Base-by-base conservation (phyloP, 2,329 filamentous ascomycete genomes). In the Aspergillus jensenii region DNA sequence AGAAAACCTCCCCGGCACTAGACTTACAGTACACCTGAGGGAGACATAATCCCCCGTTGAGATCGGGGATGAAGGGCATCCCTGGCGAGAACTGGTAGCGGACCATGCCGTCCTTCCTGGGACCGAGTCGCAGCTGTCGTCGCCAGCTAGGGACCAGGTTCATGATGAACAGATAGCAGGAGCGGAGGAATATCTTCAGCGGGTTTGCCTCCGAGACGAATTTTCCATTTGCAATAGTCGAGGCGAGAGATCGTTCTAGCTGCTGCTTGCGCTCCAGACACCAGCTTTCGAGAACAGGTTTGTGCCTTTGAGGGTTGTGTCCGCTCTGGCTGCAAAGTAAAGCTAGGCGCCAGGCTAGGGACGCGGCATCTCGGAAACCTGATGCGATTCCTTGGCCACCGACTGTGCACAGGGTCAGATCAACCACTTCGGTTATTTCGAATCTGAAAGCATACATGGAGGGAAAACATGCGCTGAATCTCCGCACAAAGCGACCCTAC, bases 381-480 rank as follows among this genome's bases (percentile, higher is more conserved):
- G 72, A 76, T 4, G 71, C 68, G 43, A 78, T 78, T 2, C 76
- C 76, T 61, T 78, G 76, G 3, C 76, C 76, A 4, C 74, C 76
- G 56, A 78, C 71, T 74, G 31, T 14, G 15, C n/a, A 4, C 12
- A 27, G 14, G 2, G 35, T 39, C 15, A 37, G 52, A 17, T 27
- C 33, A 17, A 47, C 52, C 46, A 43, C 25, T 58, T 4, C 41
- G 2, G 19, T 7, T 6, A 6, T 15, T 17, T 25, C 15, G 8
- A 15, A 6, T 5, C 17, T 14, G 15, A 6, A 44, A 33, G 37
- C 66, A 55, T 63, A 75, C 72, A 82, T 3, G 81, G 80, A 7
- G 80, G 81, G 58, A 82, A 82, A 6, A 82, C 81, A 63, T 83
- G 80, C 3, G 81, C 80, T 6, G 81, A 73, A 60, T 83, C 80